Percentiles rank a stretch among this genome's conserved stretches.
Evolutionary conservation across 1,284 basidiomycete species (phyloP).

Genomic region (Cryptococcus sp.): DNA sequence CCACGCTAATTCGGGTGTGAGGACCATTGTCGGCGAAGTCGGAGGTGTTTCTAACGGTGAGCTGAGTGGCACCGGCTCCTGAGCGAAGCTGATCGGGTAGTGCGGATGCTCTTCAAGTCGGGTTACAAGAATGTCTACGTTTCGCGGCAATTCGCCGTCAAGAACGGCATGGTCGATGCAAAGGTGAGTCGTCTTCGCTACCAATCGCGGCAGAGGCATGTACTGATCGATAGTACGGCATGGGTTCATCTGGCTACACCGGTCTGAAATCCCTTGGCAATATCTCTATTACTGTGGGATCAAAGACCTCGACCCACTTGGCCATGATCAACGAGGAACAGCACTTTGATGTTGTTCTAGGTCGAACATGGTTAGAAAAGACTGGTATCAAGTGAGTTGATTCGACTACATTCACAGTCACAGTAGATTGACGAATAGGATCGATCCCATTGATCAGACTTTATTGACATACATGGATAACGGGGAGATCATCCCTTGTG

Average conservation of each 20-base stretch:
- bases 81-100: constrained; percentile 46
- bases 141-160: constrained; percentile 84
- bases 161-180: constrained; percentile 81
- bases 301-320: constrained; percentile 51
- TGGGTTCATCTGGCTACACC: constrained; percentile 43
- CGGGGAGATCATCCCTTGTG: constrained; percentile 88
- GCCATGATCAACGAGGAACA: constrained; percentile 79
- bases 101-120: constrained; percentile 88
- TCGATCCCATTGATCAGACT: constrained; percentile 78
- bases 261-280: constrained; percentile 59
- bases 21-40: constrained; percentile 86
- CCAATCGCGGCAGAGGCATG: neutral
- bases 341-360: constrained; percentile 94
- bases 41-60: constrained; percentile 81
- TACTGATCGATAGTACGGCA: constrained; percentile 19
- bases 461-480: constrained; percentile 85
- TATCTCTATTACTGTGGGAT: constrained; percentile 61
- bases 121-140: constrained; percentile 95
- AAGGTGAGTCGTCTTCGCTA: constrained; percentile 23
- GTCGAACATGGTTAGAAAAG: constrained; percentile 88
- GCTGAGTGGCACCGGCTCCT: constrained; percentile 21
- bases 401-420: neutral
- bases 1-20: constrained; percentile 84
- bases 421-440: constrained; percentile 43
- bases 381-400: constrained; percentile 62